phyloP scores from a whole-genome alignment of 805 yeast species.

The Ogataea dorogensis region DNA sequence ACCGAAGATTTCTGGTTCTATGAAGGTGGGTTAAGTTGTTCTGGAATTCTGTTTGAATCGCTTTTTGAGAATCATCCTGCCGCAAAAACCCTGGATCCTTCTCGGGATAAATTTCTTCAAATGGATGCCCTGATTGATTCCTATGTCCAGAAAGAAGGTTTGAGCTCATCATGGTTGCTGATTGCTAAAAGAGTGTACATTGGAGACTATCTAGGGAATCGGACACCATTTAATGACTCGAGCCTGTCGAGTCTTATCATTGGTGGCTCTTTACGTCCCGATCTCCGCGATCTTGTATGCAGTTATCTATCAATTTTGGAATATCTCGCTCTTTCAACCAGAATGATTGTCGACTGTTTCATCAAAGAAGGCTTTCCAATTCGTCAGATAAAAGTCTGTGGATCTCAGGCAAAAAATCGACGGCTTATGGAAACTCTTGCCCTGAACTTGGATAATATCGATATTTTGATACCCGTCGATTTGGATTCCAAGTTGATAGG shows the following conservation, averaged over 20 bases:
- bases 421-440: conserved; percentile 38
- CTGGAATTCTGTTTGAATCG: conserved; percentile 52
- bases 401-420: conserved; percentile 51
- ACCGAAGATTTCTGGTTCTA: conserved; percentile 37
- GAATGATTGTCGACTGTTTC: conserved; percentile 38
- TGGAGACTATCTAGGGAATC: conserved; percentile 58
- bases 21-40: conserved; percentile 58
- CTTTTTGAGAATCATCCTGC: conserved; percentile 42
- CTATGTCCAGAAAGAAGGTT: conserved; percentile 18
- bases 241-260: conserved; percentile 47
- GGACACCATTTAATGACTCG: conserved; percentile 55
- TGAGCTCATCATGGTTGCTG: conserved; percentile 14
- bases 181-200: conserved; percentile 40
- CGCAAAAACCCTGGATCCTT: conserved; percentile 4
- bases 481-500: conserved; percentile 17
- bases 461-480: conserved; percentile 5
- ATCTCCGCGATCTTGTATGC: conserved; percentile 36
- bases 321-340: conserved; percentile 51
- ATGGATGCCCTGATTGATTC: conserved; percentile 28
- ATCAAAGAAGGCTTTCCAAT: conserved; percentile 24
- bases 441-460: conserved; percentile 22
- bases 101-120: conserved; percentile 9
- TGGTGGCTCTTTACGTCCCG: conserved; percentile 43
- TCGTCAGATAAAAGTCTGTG: conserved; percentile 42
- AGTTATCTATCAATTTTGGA: conserved; percentile 49